These are phyloP conservation scores for Sequoiadendron giganteum DNA, from an alignment of 75 land plant genomes.

Conservation along the genomic window DNA sequence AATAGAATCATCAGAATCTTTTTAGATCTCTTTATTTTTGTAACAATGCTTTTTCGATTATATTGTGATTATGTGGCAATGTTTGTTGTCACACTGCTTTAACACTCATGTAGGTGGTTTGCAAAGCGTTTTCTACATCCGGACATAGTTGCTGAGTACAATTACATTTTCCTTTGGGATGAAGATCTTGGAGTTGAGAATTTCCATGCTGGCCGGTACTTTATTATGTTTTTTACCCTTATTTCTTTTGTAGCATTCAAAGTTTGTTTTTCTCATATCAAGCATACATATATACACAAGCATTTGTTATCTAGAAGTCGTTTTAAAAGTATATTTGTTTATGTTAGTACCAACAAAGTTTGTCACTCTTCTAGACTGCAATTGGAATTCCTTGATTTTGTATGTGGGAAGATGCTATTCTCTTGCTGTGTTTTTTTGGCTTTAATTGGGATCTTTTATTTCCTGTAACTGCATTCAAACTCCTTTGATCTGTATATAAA, in stretches of 20 bases:
- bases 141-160: slow-evolving; percentile 73
- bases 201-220: slow-evolving; percentile 68
- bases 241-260: background rate
- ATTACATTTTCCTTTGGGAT: slow-evolving; percentile 93
- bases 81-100: background rate
- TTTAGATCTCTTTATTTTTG: background rate
- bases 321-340: background rate
- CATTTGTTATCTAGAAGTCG: background rate
- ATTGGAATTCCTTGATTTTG: background rate
- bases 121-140: slow-evolving; percentile 97
- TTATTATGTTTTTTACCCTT: background rate
- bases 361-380: background rate
- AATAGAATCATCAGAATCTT: background rate
- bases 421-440: background rate
- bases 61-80: background rate
- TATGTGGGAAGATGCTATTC: background rate
- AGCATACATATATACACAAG: background rate
- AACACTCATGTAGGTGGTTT: slow-evolving; percentile 75
- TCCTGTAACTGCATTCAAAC: background rate
- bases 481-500: background rate
- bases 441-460: background rate
- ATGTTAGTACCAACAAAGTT: background rate
- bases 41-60: background rate
- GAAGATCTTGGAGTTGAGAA: slow-evolving; percentile 93
- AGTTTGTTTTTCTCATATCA: background rate